phyloP scores from a whole-genome alignment of 495 filamentous ascomycete genomes.

The Daldinia loculata region DNA sequence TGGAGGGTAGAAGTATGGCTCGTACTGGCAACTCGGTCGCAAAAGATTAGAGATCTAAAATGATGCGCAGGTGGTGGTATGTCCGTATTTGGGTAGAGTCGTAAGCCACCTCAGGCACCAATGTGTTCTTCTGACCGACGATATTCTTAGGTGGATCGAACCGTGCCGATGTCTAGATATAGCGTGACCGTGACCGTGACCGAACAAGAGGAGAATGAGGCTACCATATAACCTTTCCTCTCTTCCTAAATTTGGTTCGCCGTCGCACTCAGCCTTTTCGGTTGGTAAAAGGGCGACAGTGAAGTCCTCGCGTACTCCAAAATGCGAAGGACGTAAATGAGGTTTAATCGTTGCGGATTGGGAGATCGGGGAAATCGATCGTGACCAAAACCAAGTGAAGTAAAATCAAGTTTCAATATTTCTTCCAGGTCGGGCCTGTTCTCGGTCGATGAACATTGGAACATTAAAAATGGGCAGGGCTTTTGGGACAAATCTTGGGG shows the following conservation, averaged over 20 bases:
- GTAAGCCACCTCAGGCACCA: constrained; percentile 31
- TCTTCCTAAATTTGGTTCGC: constrained; percentile 1
- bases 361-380: constrained; percentile 16
- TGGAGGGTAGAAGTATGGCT: constrained; percentile 13
- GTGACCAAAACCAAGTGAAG: constrained; percentile 26
- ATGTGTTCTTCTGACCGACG: constrained; percentile 12
- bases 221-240: constrained; percentile 7
- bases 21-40: constrained; percentile 31
- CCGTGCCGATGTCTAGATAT: constrained; percentile 17
- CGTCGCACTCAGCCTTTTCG: constrained; percentile 13
- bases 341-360: constrained; percentile 22
- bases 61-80: constrained; percentile 29
- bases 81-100: constrained; percentile 23
- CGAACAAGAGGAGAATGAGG: constrained; percentile 14
- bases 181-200: constrained; percentile 18
- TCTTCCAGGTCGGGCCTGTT: constrained; percentile 29
- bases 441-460: constrained; percentile 24
- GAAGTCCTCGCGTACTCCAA: constrained; percentile 12
- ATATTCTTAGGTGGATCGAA: constrained; percentile 3
- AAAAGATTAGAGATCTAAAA: constrained; percentile 27
- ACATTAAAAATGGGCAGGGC: constrained; percentile 34
- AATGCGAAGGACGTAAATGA: constrained; percentile 21
- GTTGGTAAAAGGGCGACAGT: constrained; percentile 3
- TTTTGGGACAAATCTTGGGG: constrained; percentile 26
- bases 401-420: constrained; percentile 39